These are phyloP conservation scores for Posidonia australis DNA, from an alignment of 106 monocot genomes.

Conservation along the genomic window DNA sequence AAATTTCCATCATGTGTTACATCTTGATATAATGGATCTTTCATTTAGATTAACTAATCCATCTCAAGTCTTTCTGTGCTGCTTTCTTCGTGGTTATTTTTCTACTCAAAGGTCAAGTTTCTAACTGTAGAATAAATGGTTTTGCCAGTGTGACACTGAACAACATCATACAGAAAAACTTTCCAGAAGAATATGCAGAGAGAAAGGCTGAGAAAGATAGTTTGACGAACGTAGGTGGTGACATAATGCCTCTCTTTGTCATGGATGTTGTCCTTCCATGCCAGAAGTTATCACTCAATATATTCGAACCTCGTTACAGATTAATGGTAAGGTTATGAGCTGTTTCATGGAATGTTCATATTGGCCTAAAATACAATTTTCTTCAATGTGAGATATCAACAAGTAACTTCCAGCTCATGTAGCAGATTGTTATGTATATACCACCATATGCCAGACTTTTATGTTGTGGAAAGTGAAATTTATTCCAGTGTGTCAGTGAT, in stretches of 20 bases:
- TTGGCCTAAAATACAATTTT: not conserved
- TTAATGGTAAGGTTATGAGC: conserved; percentile 62
- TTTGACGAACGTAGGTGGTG: conserved; percentile 45
- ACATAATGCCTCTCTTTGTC: conserved; percentile 94
- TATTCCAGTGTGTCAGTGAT: too few relatives aligned
- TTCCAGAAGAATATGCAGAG: conserved; percentile 76
- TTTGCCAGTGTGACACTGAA: conserved; percentile 86
- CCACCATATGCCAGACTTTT: too few relatives aligned
- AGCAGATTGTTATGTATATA: too few relatives aligned
- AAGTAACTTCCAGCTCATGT: too few relatives aligned
- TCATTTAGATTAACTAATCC: not conserved
- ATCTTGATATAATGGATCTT: not conserved
- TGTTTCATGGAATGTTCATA: conserved; percentile 1
- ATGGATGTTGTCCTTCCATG: conserved; percentile 97
- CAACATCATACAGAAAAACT: conserved; percentile 83
- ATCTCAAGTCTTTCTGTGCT: not conserved
- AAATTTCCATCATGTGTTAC: not conserved
- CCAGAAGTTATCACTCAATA: conserved; percentile 89
- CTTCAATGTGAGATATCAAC: too few relatives aligned
- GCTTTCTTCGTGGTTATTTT: not conserved
- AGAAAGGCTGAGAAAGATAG: conserved; percentile 70
- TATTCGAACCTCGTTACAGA: conserved; percentile 99
- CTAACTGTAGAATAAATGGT: conserved; percentile 6
- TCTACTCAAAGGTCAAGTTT: not conserved
- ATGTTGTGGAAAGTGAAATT: too few relatives aligned